These are phyloP conservation scores for Piloderma croceum DNA, from an alignment of 768 basidiomycete species.

Conservation along the genomic window DNA sequence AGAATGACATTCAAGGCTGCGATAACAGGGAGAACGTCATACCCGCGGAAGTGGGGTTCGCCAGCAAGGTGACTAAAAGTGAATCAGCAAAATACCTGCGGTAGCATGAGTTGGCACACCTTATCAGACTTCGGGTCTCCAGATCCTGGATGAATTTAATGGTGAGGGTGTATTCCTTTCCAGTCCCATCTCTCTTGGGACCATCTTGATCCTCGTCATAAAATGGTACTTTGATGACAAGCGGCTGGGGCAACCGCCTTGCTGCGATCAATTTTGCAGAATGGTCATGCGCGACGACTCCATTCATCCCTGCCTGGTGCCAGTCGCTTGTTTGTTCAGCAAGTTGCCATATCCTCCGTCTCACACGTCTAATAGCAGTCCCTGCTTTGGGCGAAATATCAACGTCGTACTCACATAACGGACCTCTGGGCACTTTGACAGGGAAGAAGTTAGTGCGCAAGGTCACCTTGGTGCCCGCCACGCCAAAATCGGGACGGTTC, in stretches of 20 bases:
- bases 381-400: slow-evolving; percentile 32
- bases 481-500: slow-evolving; percentile 44
- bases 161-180: slow-evolving; percentile 39
- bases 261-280: slow-evolving; percentile 42
- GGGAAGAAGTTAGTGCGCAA: slow-evolving; percentile 52
- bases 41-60: slow-evolving; percentile 35
- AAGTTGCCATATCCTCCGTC: slow-evolving; percentile 42
- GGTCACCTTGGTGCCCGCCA: slow-evolving; percentile 36
- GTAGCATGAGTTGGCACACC: slow-evolving; percentile 22
- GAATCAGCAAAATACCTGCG: slow-evolving; percentile 7
- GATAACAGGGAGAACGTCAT: slow-evolving; percentile 43
- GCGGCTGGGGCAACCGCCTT: slow-evolving; percentile 34
- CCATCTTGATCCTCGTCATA: slow-evolving; percentile 43
- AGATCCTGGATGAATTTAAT: slow-evolving; percentile 39
- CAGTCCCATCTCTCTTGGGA: slow-evolving; percentile 21
- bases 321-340: slow-evolving; percentile 41
- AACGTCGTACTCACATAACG: slow-evolving; percentile 45
- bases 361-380: slow-evolving; percentile 33
- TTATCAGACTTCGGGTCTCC: slow-evolving; percentile 36
- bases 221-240: slow-evolving; percentile 34
- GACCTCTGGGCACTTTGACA: slow-evolving; percentile 39
- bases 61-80: slow-evolving; percentile 39
- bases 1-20: slow-evolving; percentile 48
- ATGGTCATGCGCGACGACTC: slow-evolving; percentile 44
- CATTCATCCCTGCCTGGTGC: slow-evolving; percentile 32